Evolutionary conservation across 371 early-diverging fungal species (phyloP).

Genomic region (Rhizopus stolonifer): DNA sequence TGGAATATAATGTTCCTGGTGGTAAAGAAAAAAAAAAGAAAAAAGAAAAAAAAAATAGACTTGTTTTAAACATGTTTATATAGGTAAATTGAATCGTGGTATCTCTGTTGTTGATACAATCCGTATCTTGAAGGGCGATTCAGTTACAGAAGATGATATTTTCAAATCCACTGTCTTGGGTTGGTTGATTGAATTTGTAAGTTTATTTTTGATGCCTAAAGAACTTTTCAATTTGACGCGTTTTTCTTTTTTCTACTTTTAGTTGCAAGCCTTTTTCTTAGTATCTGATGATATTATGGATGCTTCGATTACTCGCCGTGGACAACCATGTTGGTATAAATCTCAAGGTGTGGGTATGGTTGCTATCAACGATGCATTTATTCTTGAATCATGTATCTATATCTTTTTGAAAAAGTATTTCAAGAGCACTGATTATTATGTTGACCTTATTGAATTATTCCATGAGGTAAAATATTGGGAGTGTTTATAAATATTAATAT

Average conservation of each 20-base stretch:
- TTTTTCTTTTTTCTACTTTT: conserved; percentile 10
- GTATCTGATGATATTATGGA: conserved; percentile 99
- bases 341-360: conserved; percentile 79
- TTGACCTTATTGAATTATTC: conserved; percentile 89
- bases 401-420: conserved; percentile 92
- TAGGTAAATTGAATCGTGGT: conserved; percentile 97
- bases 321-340: conserved; percentile 96
- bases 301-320: conserved; percentile 90
- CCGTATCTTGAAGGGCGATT: conserved; percentile 69
- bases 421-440: conserved; percentile 76
- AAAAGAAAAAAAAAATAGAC: neutral
- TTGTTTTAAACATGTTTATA: neutral
- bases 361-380: conserved; percentile 95
- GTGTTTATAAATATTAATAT: neutral
- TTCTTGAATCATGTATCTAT: conserved; percentile 90
- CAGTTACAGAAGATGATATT: conserved; percentile 78
- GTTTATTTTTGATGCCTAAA: conserved; percentile 13
- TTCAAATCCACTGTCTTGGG: conserved; percentile 88
- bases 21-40: conserved; percentile 44
- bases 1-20: conserved; percentile 79
- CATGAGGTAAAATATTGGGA: conserved; percentile 67
- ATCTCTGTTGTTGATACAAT: conserved; percentile 90
- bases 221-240: neutral
- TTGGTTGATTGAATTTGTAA: conserved; percentile 93
- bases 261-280: conserved; percentile 97